Conservation (phyloP, 75 land plant species). For the Selaginella moellendorffii region DNA sequence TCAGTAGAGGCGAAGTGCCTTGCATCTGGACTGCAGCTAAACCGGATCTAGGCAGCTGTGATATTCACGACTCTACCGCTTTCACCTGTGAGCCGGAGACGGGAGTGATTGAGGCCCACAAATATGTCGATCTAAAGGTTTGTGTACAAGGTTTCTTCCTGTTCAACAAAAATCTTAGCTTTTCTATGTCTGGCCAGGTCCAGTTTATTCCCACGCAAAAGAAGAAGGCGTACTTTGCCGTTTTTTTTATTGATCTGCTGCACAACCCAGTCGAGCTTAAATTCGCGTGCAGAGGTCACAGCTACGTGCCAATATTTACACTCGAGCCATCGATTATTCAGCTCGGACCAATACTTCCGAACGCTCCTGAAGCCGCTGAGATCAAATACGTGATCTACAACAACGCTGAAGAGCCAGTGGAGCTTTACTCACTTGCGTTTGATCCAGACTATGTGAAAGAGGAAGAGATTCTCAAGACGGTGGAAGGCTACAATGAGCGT, state of each 20-base stretch:
- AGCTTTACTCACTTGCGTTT: conserved; percentile 24
- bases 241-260: conserved; percentile 9
- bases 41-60: conserved; percentile 7
- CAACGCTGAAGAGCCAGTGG: conserved; percentile 17
- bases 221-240: conserved; percentile 5
- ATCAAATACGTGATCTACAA: conserved; percentile 8
- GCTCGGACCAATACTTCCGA: conserved; percentile 21
- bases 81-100: conserved; percentile 14
- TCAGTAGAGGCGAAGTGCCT: conserved; percentile 15
- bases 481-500: conserved; percentile 16
- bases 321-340: conserved; percentile 18
- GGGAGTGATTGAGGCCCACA: conserved; percentile 16
- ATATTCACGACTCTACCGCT: conserved; percentile 16
- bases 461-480: conserved; percentile 13
- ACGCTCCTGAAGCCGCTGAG: conserved; percentile 8
- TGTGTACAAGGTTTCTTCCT: no score
- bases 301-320: conserved; percentile 10
- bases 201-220: conserved; percentile 20
- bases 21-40: conserved; percentile 14
- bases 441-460: conserved; percentile 21
- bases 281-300: conserved; percentile 18
- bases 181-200: conserved; percentile 11
- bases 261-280: neutral
- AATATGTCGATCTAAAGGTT: conserved; percentile 19
- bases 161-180: no score